Conservation (phyloP, 2,329 filamentous ascomycete genomes). For the Penicillium corylophilum region DNA sequence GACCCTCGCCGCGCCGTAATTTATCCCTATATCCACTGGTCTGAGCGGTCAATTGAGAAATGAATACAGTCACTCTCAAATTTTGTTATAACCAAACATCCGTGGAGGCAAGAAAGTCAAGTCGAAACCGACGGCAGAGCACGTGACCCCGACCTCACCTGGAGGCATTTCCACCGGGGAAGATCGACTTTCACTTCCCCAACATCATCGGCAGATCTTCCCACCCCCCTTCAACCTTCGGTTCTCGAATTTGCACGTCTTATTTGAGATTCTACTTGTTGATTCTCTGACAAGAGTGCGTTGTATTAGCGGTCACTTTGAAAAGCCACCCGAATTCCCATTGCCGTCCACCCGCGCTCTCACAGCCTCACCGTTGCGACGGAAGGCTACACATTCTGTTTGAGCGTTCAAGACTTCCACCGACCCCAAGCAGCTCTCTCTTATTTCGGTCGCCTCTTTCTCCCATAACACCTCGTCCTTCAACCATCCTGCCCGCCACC, state of each 20-base stretch:
- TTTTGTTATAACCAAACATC: neutral
- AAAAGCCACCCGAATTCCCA: neutral
- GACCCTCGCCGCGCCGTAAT: neutral
- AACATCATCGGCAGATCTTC: constrained; percentile 28
- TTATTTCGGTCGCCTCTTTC: constrained; percentile 26
- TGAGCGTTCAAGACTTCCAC: neutral
- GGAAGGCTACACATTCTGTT: constrained; percentile 10
- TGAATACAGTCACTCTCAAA: neutral
- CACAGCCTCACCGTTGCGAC: constrained; percentile 24
- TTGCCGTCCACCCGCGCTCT: constrained; percentile 17
- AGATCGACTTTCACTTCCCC: constrained; percentile 37
- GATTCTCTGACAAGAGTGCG: neutral
- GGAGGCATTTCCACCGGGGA: constrained; percentile 39
- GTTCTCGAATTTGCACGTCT: constrained; percentile 3
- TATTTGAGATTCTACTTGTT: neutral
- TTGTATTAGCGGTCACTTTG: constrained; percentile 1
- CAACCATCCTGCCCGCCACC: constrained; percentile 13
- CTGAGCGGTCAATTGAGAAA: neutral
- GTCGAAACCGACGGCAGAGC: neutral
- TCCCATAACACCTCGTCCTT: constrained; percentile 10
- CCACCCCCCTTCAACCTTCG: constrained; percentile 6
- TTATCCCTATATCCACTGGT: neutral
- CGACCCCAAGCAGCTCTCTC: neutral
- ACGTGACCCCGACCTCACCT: constrained; percentile 2
- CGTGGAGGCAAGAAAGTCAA: neutral